Percentiles rank a stretch among this genome's conserved stretches.
Evolutionary conservation across 768 basidiomycete genomes (phyloP).

Genomic region (Myochromella boudieri): DNA sequence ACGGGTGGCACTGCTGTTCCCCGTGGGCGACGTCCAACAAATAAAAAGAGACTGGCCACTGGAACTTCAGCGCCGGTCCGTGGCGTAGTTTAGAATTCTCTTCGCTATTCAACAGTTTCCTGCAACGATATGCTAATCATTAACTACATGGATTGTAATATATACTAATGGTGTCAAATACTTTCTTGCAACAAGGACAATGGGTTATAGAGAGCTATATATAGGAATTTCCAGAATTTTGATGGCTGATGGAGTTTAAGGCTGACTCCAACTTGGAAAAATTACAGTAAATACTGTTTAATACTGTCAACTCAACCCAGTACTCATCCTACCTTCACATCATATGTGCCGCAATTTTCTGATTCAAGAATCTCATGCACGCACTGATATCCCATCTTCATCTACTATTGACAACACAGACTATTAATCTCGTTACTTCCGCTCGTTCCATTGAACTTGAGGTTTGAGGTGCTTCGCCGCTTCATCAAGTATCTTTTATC

Average conservation of each 20-base stretch:
- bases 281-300: too few species aligned
- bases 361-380: slow-evolving; percentile 19
- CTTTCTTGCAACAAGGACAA: too few species aligned
- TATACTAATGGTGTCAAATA: too few species aligned
- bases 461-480: not conserved
- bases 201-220: too few species aligned
- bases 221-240: too few species aligned
- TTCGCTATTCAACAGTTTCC: too few species aligned
- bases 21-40: slow-evolving; percentile 40
- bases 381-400: slow-evolving; percentile 9
- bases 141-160: too few species aligned
- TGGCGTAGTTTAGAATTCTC: not conserved
- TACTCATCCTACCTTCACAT: slow-evolving; percentile 9
- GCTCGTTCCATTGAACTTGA: slow-evolving; percentile 4
- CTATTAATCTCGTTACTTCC: slow-evolving; percentile 6
- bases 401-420: slow-evolving; percentile 10
- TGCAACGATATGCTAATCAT: too few species aligned
- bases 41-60: slow-evolving; percentile 32
- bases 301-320: too few species aligned
- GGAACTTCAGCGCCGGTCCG: slow-evolving; percentile 2
- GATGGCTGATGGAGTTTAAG: slow-evolving; percentile 15
- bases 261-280: slow-evolving; percentile 7
- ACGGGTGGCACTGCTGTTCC: slow-evolving; percentile 31
- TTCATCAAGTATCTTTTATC: slow-evolving; percentile 1
- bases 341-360: slow-evolving; percentile 18